phyloP scores from a whole-genome alignment of 2,329 filamentous ascomycete species.

The Plenodomus tracheiphilus region DNA sequence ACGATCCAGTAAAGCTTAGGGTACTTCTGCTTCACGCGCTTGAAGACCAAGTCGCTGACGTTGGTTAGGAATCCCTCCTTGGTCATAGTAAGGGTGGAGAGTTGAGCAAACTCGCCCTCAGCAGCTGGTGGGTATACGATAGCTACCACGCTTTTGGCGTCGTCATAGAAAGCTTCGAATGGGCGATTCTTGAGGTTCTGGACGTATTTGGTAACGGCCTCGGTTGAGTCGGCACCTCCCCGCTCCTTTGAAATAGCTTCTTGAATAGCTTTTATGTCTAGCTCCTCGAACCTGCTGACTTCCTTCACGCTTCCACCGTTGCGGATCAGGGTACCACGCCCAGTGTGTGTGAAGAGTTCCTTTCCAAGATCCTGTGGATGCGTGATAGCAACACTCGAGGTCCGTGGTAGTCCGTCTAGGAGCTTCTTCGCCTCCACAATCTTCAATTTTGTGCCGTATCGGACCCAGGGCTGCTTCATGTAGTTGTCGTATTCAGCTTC shows the following conservation, averaged over 20 bases:
- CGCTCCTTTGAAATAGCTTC: constrained; percentile 79
- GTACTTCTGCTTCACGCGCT: constrained; percentile 90
- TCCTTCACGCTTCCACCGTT: constrained; percentile 87
- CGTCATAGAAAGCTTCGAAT: constrained; percentile 94
- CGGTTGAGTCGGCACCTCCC: constrained; percentile 77
- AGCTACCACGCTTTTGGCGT: constrained; percentile 88
- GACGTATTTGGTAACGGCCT: constrained; percentile 85
- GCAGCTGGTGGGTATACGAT: constrained; percentile 78
- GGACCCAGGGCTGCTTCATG: constrained; percentile 93
- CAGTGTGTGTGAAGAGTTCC: constrained; percentile 94
- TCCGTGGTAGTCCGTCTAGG: constrained; percentile 82
- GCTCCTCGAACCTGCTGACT: constrained; percentile 70
- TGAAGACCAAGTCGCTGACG: constrained; percentile 92
- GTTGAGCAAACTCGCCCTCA: constrained; percentile 71
- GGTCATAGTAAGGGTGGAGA: constrained; percentile 89
- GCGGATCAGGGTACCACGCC: constrained; percentile 89
- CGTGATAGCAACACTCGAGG: constrained; percentile 95
- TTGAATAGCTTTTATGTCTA: constrained; percentile 79
- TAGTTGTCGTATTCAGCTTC: constrained; percentile 94
- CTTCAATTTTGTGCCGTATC: constrained; percentile 92
- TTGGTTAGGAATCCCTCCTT: constrained; percentile 95
- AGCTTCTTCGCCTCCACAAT: constrained; percentile 97
- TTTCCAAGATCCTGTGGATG: constrained; percentile 95
- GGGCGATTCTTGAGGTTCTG: constrained; percentile 74
- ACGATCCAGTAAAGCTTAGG: constrained; percentile 95